Percentiles rank a stretch among this genome's conserved stretches.
Evolutionary conservation across 164 flowering plant genomes (phyloP).

Genomic region (Hamamelis virginiana): DNA sequence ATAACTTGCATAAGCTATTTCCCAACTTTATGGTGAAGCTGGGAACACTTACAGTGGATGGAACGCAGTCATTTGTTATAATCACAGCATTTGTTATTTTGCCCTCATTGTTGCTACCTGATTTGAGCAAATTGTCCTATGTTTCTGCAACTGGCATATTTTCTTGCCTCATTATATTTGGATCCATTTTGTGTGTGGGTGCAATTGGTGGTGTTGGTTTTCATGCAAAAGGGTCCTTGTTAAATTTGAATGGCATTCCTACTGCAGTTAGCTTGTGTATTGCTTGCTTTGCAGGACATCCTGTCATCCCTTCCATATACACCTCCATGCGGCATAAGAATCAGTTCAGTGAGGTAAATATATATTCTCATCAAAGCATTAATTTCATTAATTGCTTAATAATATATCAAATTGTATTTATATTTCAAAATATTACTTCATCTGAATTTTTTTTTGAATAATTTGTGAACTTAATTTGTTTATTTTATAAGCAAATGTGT

Average conservation of each 20-base stretch:
- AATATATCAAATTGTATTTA: no score
- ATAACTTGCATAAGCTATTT: slow-evolving; percentile 31
- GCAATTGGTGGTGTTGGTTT: slow-evolving; percentile 29
- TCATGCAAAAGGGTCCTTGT: slow-evolving; percentile 20
- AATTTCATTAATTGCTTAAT: no score
- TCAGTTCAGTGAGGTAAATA: slow-evolving; percentile 16
- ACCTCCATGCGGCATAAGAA: slow-evolving; percentile 11
- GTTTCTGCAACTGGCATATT: slow-evolving; percentile 42
- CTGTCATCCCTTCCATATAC: slow-evolving; percentile 21
- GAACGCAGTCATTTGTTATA: slow-evolving; percentile 24
- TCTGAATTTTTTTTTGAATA: no score
- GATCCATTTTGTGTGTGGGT: slow-evolving; percentile 31
- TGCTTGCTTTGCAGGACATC: slow-evolving; percentile 27
- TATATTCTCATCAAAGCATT: no score
- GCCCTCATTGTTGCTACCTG: slow-evolving; percentile 30
- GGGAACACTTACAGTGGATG: slow-evolving; percentile 11
- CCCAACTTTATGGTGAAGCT: slow-evolving; percentile 20
- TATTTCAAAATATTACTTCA: no score
- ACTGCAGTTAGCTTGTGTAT: slow-evolving; percentile 32
- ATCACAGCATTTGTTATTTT: slow-evolving; percentile 24
- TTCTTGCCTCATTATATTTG: slow-evolving; percentile 27
- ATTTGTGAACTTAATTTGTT: no score
- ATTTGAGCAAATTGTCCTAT: slow-evolving; percentile 32
- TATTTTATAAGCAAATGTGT: no score
- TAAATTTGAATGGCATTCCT: slow-evolving; percentile 24